Conservation (phyloP, 2,329 filamentous ascomycete species). For the Monosporascus sp. region DNA sequence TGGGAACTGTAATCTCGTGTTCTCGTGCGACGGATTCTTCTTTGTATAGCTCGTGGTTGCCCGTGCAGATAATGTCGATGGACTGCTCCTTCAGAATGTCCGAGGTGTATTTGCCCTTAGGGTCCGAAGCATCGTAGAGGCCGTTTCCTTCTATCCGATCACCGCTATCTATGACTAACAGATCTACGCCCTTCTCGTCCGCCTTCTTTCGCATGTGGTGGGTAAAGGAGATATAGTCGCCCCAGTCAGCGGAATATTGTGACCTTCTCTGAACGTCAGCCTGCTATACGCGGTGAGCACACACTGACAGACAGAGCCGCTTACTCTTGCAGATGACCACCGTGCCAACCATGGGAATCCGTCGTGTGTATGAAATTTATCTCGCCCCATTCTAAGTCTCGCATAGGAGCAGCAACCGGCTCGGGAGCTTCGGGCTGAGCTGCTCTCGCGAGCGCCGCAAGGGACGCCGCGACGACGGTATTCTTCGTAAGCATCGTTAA, state of each 20-base stretch:
- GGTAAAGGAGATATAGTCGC: constrained; percentile 93
- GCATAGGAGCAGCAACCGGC: constrained; percentile 74
- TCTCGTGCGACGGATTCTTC: constrained; percentile 72
- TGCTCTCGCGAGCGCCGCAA: constrained; percentile 35
- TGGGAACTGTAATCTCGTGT: constrained; percentile 72
- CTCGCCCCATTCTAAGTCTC: constrained; percentile 84
- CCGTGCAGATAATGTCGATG: constrained; percentile 79
- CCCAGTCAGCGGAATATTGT: constrained; percentile 95
- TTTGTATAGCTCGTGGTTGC: constrained; percentile 95
- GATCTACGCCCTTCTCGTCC: constrained; percentile 71
- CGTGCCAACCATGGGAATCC: constrained; percentile 93
- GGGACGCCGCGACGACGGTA: constrained; percentile 31
- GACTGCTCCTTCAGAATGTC: constrained; percentile 79
- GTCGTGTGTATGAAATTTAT: constrained; percentile 97
- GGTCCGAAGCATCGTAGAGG: constrained; percentile 82
- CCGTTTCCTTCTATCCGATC: constrained; percentile 93
- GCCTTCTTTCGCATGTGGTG: constrained; percentile 74
- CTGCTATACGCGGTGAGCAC: not conserved
- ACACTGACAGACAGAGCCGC: constrained; percentile 16
- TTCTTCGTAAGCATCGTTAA: constrained; percentile 26
- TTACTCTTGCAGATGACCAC: constrained; percentile 85
- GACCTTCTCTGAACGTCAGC: constrained; percentile 42
- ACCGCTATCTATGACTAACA: constrained; percentile 92
- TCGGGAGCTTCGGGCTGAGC: constrained; percentile 76
- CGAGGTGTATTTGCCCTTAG: constrained; percentile 84